Evolutionary conservation across 352 stramenopile genomes (phyloP).

Genomic region (Phytophthora colocasiae): DNA sequence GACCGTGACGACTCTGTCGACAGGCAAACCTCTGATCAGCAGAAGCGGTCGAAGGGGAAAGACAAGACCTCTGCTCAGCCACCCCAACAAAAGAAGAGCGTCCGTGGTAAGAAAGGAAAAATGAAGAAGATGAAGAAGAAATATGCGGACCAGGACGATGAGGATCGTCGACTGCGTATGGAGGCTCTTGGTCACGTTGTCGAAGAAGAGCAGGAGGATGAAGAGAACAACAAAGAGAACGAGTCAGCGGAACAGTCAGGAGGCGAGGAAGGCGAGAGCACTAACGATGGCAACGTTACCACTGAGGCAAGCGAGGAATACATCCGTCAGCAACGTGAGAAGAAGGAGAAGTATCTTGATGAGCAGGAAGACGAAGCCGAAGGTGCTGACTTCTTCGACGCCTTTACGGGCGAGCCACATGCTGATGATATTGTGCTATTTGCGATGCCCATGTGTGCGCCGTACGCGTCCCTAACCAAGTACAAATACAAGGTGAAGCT

Average conservation of each 20-base stretch:
- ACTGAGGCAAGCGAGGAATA: constrained; percentile 55
- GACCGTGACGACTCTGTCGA: constrained; percentile 21
- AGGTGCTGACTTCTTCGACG: constrained; percentile 80
- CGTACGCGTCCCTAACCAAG: constrained; percentile 85
- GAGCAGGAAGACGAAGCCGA: constrained; percentile 88
- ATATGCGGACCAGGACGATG: constrained; percentile 97
- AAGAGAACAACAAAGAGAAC: constrained; percentile 29
- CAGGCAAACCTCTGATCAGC: constrained; percentile 17
- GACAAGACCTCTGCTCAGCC: constrained; percentile 2
- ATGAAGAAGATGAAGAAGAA: constrained; percentile 97
- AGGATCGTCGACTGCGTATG: constrained; percentile 94
- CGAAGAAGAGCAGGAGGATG: constrained; percentile 41
- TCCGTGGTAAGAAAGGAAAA: constrained; percentile 95
- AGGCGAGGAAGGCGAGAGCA: constrained; percentile 25
- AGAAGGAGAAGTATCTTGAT: constrained; percentile 85
- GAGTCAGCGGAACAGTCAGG: constrained; percentile 24
- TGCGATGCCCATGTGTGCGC: constrained; percentile 92
- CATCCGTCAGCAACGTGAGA: constrained; percentile 78
- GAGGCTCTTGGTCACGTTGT: constrained; percentile 84
- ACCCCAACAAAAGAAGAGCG: constrained; percentile 44
- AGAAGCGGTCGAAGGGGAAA: constrained; percentile 53
- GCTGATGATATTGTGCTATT: constrained; percentile 89
- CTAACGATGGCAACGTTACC: constrained; percentile 7
- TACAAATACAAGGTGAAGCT: constrained; percentile 96
- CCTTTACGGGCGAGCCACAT: constrained; percentile 82